phyloP scores from a whole-genome alignment of 345 rosid species.

The Camelina hispida region DNA sequence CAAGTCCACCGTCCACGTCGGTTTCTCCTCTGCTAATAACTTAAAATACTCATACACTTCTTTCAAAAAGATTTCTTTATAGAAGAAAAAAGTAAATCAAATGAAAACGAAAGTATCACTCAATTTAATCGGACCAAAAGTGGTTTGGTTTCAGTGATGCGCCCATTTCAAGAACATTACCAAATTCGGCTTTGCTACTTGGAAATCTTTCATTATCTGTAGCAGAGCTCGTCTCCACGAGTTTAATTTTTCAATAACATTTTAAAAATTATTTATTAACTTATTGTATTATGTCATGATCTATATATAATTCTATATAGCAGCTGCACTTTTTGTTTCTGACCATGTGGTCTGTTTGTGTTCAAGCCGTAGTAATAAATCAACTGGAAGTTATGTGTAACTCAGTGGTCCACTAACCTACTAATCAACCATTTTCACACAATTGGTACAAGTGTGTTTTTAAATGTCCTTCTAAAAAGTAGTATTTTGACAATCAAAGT shows the following conservation, averaged over 20 bases:
- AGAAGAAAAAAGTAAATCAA: neutral
- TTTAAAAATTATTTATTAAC: no score
- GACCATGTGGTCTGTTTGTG: neutral
- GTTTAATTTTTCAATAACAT: neutral
- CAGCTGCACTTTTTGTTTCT: neutral
- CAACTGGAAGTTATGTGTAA: neutral
- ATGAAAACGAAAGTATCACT: neutral
- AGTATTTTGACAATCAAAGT: no score
- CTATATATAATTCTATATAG: no score
- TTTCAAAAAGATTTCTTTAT: no score
- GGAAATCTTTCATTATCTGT: neutral
- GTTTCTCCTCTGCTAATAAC: slow-evolving; percentile 21
- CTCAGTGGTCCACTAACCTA: neutral
- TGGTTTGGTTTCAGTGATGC: slow-evolving; percentile 29
- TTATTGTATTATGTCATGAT: no score
- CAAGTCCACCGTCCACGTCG: slow-evolving; percentile 8
- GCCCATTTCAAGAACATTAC: slow-evolving; percentile 24
- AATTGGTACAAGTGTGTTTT: neutral
- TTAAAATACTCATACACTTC: neutral
- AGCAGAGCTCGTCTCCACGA: neutral
- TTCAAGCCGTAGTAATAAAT: neutral
- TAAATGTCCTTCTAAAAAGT: no score
- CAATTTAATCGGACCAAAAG: slow-evolving; percentile 27
- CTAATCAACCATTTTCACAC: neutral
- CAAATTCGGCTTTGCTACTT: slow-evolving; percentile 33